phyloP scores from a whole-genome alignment of 2,329 filamentous ascomycete genomes.

The Apiospora kogelbergensis region DNA sequence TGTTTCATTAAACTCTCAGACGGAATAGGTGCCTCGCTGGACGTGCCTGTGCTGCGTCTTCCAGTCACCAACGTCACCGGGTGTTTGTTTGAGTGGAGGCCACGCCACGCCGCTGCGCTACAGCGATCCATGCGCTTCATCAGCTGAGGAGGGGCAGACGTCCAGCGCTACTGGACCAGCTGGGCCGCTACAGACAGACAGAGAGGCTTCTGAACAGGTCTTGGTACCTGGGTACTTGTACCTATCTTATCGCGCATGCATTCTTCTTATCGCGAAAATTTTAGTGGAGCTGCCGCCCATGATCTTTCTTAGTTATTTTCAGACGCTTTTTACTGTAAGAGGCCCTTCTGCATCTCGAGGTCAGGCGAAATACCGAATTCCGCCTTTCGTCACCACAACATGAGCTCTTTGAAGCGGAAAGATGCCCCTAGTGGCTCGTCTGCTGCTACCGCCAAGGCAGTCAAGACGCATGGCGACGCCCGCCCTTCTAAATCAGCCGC shows the following conservation, averaged over 20 bases:
- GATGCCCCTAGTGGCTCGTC: constrained; percentile 53
- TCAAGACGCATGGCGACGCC: constrained; percentile 45
- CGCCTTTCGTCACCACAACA: constrained; percentile 28
- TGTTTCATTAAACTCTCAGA: neutral
- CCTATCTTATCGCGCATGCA: neutral
- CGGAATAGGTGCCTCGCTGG: constrained; percentile 2
- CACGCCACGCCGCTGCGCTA: neutral
- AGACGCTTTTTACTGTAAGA: neutral
- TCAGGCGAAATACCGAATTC: constrained; percentile 2
- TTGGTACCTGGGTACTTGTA: neutral
- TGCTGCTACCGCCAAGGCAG: constrained; percentile 41
- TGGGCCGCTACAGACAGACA: neutral
- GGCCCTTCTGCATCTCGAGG: neutral
- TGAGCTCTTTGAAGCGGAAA: constrained; percentile 60
- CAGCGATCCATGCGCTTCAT: constrained; percentile 3
- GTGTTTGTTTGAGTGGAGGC: constrained; percentile 4
- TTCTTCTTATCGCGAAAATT: constrained; percentile 13
- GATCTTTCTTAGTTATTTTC: constrained; percentile 12
- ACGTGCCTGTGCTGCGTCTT: neutral
- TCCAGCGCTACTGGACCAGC: neutral
- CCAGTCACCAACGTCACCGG: constrained; percentile 4
- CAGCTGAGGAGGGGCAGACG: constrained; percentile 5
- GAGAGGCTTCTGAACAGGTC: too few species aligned
- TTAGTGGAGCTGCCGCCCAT: constrained; percentile 5
- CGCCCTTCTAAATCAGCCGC: constrained; percentile 50